A percentile compares a stretch with the other conserved stretches of the same genome.
Evolutionary conservation across 2,329 filamentous ascomycete genomes (phyloP).

Genomic region (Talaromyces rugulosus): DNA sequence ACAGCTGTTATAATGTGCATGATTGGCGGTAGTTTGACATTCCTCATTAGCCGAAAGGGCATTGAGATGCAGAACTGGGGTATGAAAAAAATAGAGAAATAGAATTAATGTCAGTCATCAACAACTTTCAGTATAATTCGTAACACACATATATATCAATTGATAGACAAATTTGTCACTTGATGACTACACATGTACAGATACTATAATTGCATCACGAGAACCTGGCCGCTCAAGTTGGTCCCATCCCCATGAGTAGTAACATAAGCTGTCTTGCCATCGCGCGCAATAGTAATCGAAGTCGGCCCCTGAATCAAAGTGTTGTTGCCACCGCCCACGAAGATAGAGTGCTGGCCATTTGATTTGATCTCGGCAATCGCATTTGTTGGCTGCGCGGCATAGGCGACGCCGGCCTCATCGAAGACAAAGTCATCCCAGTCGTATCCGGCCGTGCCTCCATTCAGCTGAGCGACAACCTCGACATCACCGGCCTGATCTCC

Average conservation of each 20-base stretch:
- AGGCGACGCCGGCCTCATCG: not conserved
- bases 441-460: not conserved
- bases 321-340: not conserved
- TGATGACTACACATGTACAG: too few species aligned
- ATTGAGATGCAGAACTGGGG: constrained; percentile 3
- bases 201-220: not conserved
- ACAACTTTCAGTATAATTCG: too few species aligned
- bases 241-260: not conserved
- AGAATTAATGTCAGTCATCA: too few species aligned
- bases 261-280: constrained; percentile 1
- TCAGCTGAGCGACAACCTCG: not conserved
- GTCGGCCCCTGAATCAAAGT: not conserved
- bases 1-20: constrained; percentile 6
- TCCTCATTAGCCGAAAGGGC: constrained; percentile 2
- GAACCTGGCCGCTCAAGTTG: not conserved
- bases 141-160: too few species aligned
- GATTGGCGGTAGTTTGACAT: constrained; percentile 7
- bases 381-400: not conserved
- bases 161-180: too few species aligned
- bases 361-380: not conserved
- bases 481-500: not conserved
- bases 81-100: not conserved
- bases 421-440: constrained; percentile 3
- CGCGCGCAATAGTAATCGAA: not conserved
- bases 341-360: not conserved